Conservation (phyloP, 768 basidiomycete species). For the Mycena olivaceomarginata region DNA sequence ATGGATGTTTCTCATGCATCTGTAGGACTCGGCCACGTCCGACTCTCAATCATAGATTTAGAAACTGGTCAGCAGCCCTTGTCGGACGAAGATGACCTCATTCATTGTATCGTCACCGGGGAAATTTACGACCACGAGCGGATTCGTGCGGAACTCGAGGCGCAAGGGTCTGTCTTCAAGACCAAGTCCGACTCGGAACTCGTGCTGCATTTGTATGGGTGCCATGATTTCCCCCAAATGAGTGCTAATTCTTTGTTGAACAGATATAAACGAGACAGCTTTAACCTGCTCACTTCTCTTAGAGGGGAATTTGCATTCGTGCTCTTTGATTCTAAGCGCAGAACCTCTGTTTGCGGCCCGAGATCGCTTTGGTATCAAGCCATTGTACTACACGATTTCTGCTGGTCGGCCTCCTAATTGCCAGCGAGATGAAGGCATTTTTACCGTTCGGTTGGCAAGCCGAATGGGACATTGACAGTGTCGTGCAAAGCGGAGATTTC, state of each 20-base stretch:
- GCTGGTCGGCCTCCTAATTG: constrained; percentile 27
- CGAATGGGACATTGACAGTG: constrained; percentile 42
- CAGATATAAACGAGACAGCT: constrained; percentile 37
- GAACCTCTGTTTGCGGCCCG: constrained; percentile 36
- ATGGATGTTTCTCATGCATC: too few species aligned
- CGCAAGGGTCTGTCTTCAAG: constrained; percentile 37
- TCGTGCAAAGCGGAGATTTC: constrained; percentile 32
- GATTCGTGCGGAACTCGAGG: constrained; percentile 39
- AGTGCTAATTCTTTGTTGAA: neutral
- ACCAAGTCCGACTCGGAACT: constrained; percentile 39
- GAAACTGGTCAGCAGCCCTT: constrained; percentile 39
- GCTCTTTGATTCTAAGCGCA: constrained; percentile 30
- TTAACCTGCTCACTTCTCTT: constrained; percentile 22
- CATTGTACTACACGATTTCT: constrained; percentile 34
- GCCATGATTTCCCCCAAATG: neutral
- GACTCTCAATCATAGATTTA: constrained; percentile 42
- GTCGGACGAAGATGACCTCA: constrained; percentile 20
- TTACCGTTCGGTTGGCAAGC: constrained; percentile 38
- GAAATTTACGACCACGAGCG: constrained; percentile 40
- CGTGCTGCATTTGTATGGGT: constrained; percentile 31
- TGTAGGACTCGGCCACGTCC: too few species aligned
- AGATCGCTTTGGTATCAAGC: constrained; percentile 44
- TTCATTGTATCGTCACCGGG: constrained; percentile 38
- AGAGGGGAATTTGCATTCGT: constrained; percentile 46
- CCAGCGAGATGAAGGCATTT: constrained; percentile 43